Evolutionary conservation across 2,329 filamentous ascomycete species (phyloP).

Genomic region (Penicillium sp.): DNA sequence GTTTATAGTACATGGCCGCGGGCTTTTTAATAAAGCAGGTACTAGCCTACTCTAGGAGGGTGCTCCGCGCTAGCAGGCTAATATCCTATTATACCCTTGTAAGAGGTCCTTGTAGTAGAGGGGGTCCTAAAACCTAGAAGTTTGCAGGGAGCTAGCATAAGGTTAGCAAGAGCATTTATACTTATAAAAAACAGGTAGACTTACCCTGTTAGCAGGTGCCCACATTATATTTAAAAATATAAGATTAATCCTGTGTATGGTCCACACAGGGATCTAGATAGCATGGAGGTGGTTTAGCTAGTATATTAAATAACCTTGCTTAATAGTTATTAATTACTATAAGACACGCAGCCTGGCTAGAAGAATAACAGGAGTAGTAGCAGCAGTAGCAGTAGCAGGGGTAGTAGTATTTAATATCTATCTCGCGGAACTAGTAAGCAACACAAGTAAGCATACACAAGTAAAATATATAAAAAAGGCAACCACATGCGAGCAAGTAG

Average conservation of each 20-base stretch:
- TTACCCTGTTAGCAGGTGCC: neutral
- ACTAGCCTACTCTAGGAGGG: neutral
- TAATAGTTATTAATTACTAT: neutral
- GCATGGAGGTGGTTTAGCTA: neutral
- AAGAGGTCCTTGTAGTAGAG: neutral
- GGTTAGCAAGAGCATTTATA: neutral
- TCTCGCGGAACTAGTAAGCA: neutral
- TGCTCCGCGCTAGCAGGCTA: neutral
- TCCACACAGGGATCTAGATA: neutral
- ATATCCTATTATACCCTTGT: neutral
- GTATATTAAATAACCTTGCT: neutral
- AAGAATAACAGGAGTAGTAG: neutral
- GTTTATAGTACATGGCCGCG: neutral
- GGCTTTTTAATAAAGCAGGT: slow-evolving; percentile 1
- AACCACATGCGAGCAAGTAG: neutral
- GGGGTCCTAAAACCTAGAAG: neutral
- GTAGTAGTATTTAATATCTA: neutral
- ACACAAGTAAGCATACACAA: neutral
- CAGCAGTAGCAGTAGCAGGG: neutral
- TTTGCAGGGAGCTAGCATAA: neutral
- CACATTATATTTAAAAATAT: neutral
- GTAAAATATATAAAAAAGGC: neutral
- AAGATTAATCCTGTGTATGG: neutral
- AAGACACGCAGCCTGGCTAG: neutral
- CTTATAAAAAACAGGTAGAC: neutral